These are phyloP conservation scores for Amphichorda felina DNA, from an alignment of 2,329 filamentous ascomycete genomes.

Conservation along the genomic window DNA sequence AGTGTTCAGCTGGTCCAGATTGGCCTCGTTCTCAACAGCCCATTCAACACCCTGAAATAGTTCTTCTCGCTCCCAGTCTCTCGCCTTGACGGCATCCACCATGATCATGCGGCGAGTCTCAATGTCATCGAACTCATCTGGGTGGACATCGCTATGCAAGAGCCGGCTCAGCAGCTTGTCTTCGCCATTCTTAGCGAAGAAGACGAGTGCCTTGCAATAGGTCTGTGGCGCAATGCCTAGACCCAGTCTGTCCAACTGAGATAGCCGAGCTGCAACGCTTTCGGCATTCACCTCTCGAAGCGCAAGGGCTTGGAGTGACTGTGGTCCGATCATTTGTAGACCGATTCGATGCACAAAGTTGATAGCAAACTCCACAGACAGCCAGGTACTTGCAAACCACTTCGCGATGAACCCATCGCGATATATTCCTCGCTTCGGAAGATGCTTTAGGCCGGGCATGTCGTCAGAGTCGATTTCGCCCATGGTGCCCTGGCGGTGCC, in stretches of 20 bases:
- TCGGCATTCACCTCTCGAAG: slow-evolving; percentile 45
- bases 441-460: neutral
- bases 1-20: slow-evolving; percentile 12
- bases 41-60: slow-evolving; percentile 28
- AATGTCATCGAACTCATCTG: slow-evolving; percentile 40
- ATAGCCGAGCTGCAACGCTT: slow-evolving; percentile 46
- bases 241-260: slow-evolving; percentile 45
- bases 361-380: slow-evolving; percentile 62
- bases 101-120: slow-evolving; percentile 26
- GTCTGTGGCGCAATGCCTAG: slow-evolving; percentile 51
- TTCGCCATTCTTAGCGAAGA: slow-evolving; percentile 49
- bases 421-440: neutral
- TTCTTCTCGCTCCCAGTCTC: slow-evolving; percentile 27
- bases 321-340: slow-evolving; percentile 58
- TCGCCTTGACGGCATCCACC: slow-evolving; percentile 13
- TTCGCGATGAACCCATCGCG: slow-evolving; percentile 62
- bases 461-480: neutral
- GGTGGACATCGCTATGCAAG: slow-evolving; percentile 38
- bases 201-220: slow-evolving; percentile 54
- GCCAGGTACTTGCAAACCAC: slow-evolving; percentile 63
- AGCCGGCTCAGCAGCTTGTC: slow-evolving; percentile 32
- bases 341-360: slow-evolving; percentile 59
- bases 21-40: neutral
- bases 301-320: slow-evolving; percentile 68
- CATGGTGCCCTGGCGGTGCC: neutral